A percentile compares a stretch with the other conserved stretches of the same genome.
Conservation (phyloP, 495 filamentous ascomycete genomes). For the Cladorrhinum samala region DNA sequence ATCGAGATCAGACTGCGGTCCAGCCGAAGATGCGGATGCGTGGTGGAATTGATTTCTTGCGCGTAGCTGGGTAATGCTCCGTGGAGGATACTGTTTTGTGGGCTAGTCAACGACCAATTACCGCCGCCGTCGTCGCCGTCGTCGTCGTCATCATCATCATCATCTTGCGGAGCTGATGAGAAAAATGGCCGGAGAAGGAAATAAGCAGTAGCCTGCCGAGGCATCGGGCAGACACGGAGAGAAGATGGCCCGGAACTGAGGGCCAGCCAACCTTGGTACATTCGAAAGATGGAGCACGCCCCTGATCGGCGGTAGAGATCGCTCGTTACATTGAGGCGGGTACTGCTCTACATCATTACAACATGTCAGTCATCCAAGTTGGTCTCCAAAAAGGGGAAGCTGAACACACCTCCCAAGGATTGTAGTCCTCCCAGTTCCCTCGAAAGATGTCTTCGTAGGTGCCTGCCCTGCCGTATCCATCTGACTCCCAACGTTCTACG, state of each 20-base stretch:
- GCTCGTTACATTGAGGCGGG: conserved; percentile 59
- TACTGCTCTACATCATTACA: too few species aligned
- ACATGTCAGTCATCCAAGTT: too few species aligned
- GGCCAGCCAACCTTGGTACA: conserved; percentile 81
- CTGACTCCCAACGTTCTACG: conserved; percentile 83
- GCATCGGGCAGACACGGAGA: conserved; percentile 70
- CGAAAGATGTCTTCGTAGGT: conserved; percentile 67
- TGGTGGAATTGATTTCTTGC: conserved; percentile 61
- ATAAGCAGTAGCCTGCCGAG: conserved; percentile 73
- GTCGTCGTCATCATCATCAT: conserved; percentile 29
- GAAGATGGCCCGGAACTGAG: conserved; percentile 61
- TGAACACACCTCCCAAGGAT: conserved; percentile 66
- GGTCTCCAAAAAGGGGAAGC: too few species aligned
- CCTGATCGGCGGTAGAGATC: conserved; percentile 80
- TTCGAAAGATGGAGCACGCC: conserved; percentile 77
- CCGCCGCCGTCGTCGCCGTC: conserved; percentile 30
- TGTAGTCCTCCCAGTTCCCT: conserved; percentile 75
- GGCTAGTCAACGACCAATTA: too few species aligned
- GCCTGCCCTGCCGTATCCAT: conserved; percentile 61
- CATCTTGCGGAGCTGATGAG: conserved; percentile 31
- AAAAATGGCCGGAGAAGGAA: conserved; percentile 84
- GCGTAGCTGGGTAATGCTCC: conserved; percentile 69
- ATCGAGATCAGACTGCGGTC: conserved; percentile 64
- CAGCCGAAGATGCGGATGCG: conserved; percentile 74
- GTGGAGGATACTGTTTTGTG: conserved; percentile 54